Percentiles rank a stretch among this genome's conserved stretches.
These are phyloP conservation scores for Trichophaea hybrida DNA, from an alignment of 2,329 filamentous ascomycete species.

Conservation along the genomic window DNA sequence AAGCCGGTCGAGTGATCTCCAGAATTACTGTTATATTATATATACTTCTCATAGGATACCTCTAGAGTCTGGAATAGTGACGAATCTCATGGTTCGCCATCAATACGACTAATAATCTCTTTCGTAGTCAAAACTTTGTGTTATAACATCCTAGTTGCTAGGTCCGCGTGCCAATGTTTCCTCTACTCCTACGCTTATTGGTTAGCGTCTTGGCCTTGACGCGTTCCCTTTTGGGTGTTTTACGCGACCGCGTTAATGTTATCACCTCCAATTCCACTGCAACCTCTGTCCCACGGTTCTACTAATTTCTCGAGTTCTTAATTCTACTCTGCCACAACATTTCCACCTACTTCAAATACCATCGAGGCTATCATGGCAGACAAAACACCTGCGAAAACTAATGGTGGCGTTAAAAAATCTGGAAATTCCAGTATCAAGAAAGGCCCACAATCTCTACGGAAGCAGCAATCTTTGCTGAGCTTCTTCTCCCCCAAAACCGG, in stretches of 20 bases:
- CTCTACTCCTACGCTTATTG: no score
- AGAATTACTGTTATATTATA: no score
- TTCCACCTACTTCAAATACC: not conserved
- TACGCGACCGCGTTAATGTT: not conserved
- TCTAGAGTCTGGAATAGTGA: no score
- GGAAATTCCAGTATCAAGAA: not conserved
- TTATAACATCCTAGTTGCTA: no score
- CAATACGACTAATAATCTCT: no score
- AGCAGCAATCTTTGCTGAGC: conserved; percentile 45
- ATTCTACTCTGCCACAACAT: not conserved
- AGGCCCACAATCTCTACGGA: not conserved
- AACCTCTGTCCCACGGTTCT: not conserved
- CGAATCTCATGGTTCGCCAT: no score
- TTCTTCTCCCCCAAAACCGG: conserved; percentile 44
- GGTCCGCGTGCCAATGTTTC: no score
- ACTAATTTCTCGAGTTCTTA: not conserved
- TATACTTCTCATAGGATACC: no score
- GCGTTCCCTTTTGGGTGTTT: not conserved
- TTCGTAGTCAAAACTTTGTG: no score
- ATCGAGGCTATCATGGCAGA: not conserved
- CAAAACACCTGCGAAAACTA: not conserved
- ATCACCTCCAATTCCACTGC: not conserved
- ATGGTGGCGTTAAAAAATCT: not conserved
- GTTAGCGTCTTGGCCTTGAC: not conserved
- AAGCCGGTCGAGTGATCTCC: no score